Base-by-base conservation (phyloP, 2,329 filamentous ascomycete species). In the Penicillium fuscoglaucum region DNA sequence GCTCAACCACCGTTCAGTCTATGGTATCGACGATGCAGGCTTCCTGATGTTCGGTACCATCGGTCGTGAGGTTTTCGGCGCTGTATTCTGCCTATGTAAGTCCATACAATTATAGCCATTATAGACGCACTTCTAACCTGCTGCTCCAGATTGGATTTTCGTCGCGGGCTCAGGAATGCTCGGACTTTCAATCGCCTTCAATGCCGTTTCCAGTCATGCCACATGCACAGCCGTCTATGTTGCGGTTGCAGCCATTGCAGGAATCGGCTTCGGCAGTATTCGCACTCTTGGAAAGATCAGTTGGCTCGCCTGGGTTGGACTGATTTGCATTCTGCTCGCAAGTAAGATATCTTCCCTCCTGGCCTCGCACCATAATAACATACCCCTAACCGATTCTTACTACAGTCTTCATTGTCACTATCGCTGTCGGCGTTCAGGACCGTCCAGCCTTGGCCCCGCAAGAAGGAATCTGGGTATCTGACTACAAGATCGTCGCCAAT, bases 21-120 rank as follows among this genome's bases (percentile, higher is more conserved):
- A 85, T 64, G 80, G 80, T 52, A 84, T 85, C 72, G 83, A 83
- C 43, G 83, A 85, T 61, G 83, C 82, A 0, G 83, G 83, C 17
- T 71, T 71, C 48, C 78, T 84, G 55, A 73, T 85, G 24, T 83
- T 84, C 52, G 83, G 83, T 7, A 78, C 76, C 0, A 58, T 81
- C 8, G 82, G 83, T 0, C 76, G 80, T 37, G 82, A 83, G 60
- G 60, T 83, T 13, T 74, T 84, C 21, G 59, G 52, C 10, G 28
- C 33, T 29, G 48, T 48, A 17, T 61, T 61, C 50, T 51, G 50
- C 26, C 33, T 61, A 10, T 61, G 58, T 59, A 51, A 7, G 52
- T 41, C 4, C 43, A 35, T 41, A 8, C 15, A 26, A 26, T 26
- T 13, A 24, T 4, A 19, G 5, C 10, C 10, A 31, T 28, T 12